Conservation (phyloP, 1,284 basidiomycete genomes). For the Tylopilus orsonianus region DNA sequence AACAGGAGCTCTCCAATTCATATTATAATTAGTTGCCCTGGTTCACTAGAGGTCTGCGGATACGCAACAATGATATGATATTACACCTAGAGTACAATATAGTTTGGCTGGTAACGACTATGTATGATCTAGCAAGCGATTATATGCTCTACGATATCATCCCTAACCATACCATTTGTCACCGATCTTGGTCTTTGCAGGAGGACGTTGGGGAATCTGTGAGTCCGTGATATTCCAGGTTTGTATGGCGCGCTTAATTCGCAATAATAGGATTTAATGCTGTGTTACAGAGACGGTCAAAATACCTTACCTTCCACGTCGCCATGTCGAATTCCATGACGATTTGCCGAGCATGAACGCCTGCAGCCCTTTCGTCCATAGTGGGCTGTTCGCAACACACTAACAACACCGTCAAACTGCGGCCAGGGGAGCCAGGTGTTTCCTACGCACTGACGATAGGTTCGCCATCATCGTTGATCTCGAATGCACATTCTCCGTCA, state of each 20-base stretch:
- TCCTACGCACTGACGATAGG: constrained; percentile 64
- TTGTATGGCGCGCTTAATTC: constrained; percentile 73
- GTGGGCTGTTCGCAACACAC: constrained; percentile 64
- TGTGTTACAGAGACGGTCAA: neutral
- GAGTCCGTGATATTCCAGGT: constrained; percentile 74
- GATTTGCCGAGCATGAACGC: constrained; percentile 74
- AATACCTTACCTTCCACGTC: constrained; percentile 68
- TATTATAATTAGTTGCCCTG: too few species aligned
- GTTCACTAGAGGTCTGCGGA: neutral
- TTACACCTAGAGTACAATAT: constrained; percentile 26
- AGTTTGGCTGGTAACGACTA: neutral
- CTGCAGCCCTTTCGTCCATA: constrained; percentile 60
- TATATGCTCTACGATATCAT: constrained; percentile 1
- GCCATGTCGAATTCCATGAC: constrained; percentile 86
- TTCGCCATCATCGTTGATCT: constrained; percentile 63
- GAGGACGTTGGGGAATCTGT: constrained; percentile 63
- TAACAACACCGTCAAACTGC: constrained; percentile 28
- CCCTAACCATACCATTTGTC: constrained; percentile 68
- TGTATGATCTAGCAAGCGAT: constrained; percentile 2
- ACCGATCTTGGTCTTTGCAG: constrained; percentile 53
- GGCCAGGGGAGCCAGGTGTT: constrained; percentile 23
- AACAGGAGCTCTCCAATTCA: too few species aligned
- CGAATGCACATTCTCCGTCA: constrained; percentile 76
- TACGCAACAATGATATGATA: constrained; percentile 21
- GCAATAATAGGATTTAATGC: neutral